Conservation (phyloP, 176 grass and related monocot species). For the Saccharum officinarum region DNA sequence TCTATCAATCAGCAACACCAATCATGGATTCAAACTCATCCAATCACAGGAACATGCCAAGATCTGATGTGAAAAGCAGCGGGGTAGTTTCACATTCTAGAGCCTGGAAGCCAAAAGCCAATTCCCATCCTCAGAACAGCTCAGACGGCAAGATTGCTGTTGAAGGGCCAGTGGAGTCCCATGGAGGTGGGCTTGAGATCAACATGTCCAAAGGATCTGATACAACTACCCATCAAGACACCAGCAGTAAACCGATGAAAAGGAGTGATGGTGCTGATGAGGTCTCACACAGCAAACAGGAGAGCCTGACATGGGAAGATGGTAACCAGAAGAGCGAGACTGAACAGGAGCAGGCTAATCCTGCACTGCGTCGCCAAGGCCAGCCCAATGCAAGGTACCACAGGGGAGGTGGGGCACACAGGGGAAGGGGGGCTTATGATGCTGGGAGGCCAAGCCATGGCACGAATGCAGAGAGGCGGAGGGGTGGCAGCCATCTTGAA, state of each 20-base stretch:
- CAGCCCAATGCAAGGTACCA: conserved; percentile 50
- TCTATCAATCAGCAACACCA: conserved; percentile 24
- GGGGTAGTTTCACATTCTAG: conserved; percentile 34
- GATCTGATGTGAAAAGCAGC: conserved; percentile 50
- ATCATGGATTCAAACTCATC: conserved; percentile 36
- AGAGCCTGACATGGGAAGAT: not conserved
- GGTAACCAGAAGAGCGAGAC: conserved; percentile 33
- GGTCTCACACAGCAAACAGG: conserved; percentile 10
- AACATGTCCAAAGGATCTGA: conserved; percentile 9
- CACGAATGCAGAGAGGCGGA: conserved; percentile 42
- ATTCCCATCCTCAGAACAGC: conserved; percentile 34
- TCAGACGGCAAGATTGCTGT: conserved; percentile 43
- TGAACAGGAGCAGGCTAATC: conserved; percentile 46
- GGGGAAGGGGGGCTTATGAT: conserved; percentile 59
- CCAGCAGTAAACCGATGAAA: not conserved
- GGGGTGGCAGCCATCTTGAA: conserved; percentile 52
- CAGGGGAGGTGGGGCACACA: conserved; percentile 51
- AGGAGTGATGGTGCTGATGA: conserved; percentile 7
- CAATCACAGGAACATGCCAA: conserved; percentile 46
- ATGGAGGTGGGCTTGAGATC: not conserved
- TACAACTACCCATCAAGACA: conserved; percentile 32
- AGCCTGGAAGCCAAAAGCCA: conserved; percentile 88
- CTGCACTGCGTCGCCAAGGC: conserved; percentile 36
- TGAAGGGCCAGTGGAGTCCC: conserved; percentile 38
- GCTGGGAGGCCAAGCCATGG: conserved; percentile 42